Evolutionary conservation across 2,329 filamentous ascomycete genomes (phyloP).

Genomic region (Clarireedia paspali): DNA sequence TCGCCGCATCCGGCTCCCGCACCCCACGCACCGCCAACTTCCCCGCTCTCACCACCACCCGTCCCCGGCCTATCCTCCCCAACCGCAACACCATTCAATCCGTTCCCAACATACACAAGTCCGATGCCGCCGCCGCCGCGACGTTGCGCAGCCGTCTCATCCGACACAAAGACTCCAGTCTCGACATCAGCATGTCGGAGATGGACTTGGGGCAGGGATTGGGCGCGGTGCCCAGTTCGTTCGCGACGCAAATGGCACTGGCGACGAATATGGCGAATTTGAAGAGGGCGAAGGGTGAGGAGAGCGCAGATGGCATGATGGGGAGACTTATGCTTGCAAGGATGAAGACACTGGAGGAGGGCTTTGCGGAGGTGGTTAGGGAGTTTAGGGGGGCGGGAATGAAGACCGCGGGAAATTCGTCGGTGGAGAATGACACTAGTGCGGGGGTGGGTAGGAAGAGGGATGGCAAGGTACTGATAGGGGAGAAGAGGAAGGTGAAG

Average conservation of each 20-base stretch:
- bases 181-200: slow-evolving; percentile 65
- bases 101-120: slow-evolving; percentile 40
- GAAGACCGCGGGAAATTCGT: slow-evolving; percentile 25
- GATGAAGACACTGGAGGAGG: slow-evolving; percentile 90
- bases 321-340: slow-evolving; percentile 74
- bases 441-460: slow-evolving; percentile 11
- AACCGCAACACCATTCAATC: slow-evolving; percentile 46
- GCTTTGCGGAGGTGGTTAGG: slow-evolving; percentile 77
- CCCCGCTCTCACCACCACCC: slow-evolving; percentile 30
- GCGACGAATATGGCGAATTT: slow-evolving; percentile 54
- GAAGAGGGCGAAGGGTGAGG: slow-evolving; percentile 31
- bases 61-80: slow-evolving; percentile 49
- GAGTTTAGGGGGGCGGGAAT: slow-evolving; percentile 46
- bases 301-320: slow-evolving; percentile 60
- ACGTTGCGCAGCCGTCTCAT: slow-evolving; percentile 14
- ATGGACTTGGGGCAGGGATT: slow-evolving; percentile 58
- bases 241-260: slow-evolving; percentile 74
- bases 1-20: slow-evolving; percentile 13
- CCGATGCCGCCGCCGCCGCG: slow-evolving; percentile 12
- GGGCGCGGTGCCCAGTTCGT: slow-evolving; percentile 62
- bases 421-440: slow-evolving; percentile 16
- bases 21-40: slow-evolving; percentile 30
- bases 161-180: slow-evolving; percentile 44
- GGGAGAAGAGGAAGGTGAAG: slow-evolving; percentile 10
- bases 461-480: neutral